Percentiles rank a stretch among this genome's conserved stretches.
These are phyloP conservation scores for Metarhizium brunneum DNA, from an alignment of 2,329 filamentous ascomycete species.

Conservation along the genomic window DNA sequence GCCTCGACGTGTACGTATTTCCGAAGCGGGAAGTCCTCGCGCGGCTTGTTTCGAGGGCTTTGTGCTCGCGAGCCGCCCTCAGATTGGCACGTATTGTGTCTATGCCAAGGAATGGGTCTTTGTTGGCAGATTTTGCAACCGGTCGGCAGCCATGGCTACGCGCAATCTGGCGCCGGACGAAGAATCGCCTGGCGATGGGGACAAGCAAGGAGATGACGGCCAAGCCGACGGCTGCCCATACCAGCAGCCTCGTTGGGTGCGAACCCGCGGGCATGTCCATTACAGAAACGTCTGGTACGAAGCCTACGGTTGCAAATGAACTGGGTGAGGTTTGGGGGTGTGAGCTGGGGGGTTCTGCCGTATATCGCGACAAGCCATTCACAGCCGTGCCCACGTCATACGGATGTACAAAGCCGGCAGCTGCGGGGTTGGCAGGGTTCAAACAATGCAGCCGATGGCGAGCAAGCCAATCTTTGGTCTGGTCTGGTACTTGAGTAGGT, in stretches of 20 bases:
- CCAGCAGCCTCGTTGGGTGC: background rate
- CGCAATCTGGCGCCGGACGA: background rate
- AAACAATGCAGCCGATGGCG: too few species aligned
- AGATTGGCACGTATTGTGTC: conserved; percentile 1
- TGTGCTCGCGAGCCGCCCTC: background rate
- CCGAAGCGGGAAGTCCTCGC: background rate
- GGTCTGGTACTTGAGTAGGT: too few species aligned
- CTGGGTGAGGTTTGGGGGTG: too few species aligned
- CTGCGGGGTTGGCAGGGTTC: too few species aligned
- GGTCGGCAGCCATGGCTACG: conserved; percentile 4
- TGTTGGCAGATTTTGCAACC: background rate
- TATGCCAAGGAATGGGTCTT: conserved; percentile 5
- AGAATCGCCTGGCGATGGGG: background rate
- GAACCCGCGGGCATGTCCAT: too few species aligned
- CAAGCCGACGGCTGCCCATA: background rate
- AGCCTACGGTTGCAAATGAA: too few species aligned
- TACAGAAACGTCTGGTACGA: too few species aligned
- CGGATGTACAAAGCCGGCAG: too few species aligned
- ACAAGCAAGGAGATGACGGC: background rate
- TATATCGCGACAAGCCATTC: too few species aligned
- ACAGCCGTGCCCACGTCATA: too few species aligned
- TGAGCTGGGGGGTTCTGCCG: too few species aligned
- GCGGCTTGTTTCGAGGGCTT: background rate
- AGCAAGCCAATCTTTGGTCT: too few species aligned
- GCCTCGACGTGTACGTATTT: conserved; percentile 1